Conservation (phyloP, 352 stramenopile species). For the Globisporangium alternatum region DNA sequence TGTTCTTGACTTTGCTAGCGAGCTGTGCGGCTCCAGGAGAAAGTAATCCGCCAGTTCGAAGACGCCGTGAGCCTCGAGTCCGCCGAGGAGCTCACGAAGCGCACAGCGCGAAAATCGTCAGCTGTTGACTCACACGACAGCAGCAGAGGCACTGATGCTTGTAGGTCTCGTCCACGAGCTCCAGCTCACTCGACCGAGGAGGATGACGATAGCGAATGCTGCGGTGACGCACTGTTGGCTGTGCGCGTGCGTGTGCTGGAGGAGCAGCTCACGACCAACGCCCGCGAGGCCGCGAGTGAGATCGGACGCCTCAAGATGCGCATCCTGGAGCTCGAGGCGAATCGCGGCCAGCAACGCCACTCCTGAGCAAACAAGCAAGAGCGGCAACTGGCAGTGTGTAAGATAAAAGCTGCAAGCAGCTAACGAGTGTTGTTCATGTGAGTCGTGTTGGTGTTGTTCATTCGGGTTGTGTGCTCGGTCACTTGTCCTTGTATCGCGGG, state of each 20-base stretch:
- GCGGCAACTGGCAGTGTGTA: background rate
- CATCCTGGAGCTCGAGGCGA: conserved; percentile 58
- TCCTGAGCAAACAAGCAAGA: background rate
- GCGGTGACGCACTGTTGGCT: conserved; percentile 21
- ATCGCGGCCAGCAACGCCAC: background rate
- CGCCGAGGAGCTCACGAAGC: conserved; percentile 2
- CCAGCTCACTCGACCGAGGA: background rate
- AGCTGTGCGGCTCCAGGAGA: conserved; percentile 72
- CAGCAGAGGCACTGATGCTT: background rate
- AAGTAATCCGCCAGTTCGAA: conserved; percentile 80
- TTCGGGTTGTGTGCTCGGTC: background rate
- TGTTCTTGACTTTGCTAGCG: conserved; percentile 26
- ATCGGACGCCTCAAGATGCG: conserved; percentile 58
- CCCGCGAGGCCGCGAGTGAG: conserved; percentile 51
- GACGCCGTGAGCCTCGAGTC: conserved; percentile 46
- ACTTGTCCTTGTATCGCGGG: conserved; percentile 58
- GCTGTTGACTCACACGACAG: background rate
- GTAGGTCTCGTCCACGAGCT: background rate
- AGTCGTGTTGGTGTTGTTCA: background rate
- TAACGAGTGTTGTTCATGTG: background rate
- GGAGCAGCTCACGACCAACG: conserved; percentile 64
- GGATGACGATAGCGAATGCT: background rate
- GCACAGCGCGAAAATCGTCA: background rate
- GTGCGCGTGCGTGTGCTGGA: conserved; percentile 67
- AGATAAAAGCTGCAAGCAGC: too few species aligned